Percentiles rank a stretch among this genome's conserved stretches.
These are phyloP conservation scores for Conringia planisiliqua DNA, from an alignment of 345 rosid species.

Conservation along the genomic window DNA sequence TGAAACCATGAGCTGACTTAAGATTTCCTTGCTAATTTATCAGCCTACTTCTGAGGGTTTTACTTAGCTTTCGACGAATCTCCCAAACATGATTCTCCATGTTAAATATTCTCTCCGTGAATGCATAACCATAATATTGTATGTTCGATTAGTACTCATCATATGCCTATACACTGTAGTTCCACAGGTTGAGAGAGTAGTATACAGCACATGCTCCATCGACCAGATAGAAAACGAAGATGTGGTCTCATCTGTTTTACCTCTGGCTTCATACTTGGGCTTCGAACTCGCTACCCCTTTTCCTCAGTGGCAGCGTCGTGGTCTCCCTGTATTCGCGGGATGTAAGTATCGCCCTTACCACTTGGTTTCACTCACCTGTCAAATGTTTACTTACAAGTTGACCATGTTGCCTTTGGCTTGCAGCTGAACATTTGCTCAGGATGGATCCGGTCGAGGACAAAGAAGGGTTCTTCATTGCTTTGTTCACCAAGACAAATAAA, in stretches of 20 bases:
- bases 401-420: constrained; percentile 39
- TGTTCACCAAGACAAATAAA: constrained; percentile 41
- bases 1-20: neutral
- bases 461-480: constrained; percentile 87
- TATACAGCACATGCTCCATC: constrained; percentile 91
- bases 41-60: neutral
- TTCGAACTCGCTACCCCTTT: constrained; percentile 64
- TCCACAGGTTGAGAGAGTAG: constrained; percentile 43
- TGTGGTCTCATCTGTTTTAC: constrained; percentile 61
- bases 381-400: constrained; percentile 32
- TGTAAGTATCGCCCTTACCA: constrained; percentile 39
- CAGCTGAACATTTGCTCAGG: constrained; percentile 35
- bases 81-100: neutral
- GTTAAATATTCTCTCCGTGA: neutral
- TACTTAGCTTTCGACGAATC: neutral
- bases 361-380: constrained; percentile 3
- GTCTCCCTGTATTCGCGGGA: constrained; percentile 66
- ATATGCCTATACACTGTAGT: constrained; percentile 21
- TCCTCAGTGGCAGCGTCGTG: constrained; percentile 71
- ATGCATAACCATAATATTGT: neutral
- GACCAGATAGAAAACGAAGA: constrained; percentile 87
- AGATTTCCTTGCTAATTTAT: neutral
- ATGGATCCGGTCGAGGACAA: constrained; percentile 49
- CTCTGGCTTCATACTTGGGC: constrained; percentile 42
- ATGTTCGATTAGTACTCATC: neutral